Base-by-base conservation (phyloP, 129 eudicot species). In the Lactuca saligna region DNA sequence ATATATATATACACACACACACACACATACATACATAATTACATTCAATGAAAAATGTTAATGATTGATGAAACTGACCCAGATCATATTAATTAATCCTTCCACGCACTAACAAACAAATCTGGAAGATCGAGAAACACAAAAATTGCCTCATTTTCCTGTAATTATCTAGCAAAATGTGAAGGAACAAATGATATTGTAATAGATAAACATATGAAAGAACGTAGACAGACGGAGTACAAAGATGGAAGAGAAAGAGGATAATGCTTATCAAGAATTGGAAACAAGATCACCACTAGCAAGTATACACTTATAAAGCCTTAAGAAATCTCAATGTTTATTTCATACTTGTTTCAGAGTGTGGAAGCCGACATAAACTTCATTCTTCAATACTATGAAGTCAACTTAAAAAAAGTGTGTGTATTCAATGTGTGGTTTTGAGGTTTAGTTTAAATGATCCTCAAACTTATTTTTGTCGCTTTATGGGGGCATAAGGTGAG, bases 51-150 rank as follows among this genome's bases (percentile, higher is more conserved):
- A 42, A 16, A 25, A 4, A 44, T 10, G 14, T 56, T 46, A 39
- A 57, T 48, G 67, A 46, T 48, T 1, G 16, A 29, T 57, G 71
- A 74, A 66, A 74, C 79, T 56, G 57, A 75, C 79, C 73, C 54
- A 20, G 73, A 75, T 66, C 10, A 75, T 20, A 20, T 20, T 20
- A 58, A 34, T 32, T 48, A 56, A 65, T 15, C 57, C 75, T 59
- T 70, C 2, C 8, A 64, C 65, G 37, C 65, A 31, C 35, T 31
- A 57, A 71, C 39, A 61, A 60, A 50, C 39, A 74, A 50, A 60
- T 33, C 67, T 14, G 29, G 37, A 71, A 42, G 31, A 42, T 55
- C 56, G 53, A 73, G 41, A 72, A 63, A 54, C 73, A 68, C 29
- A 57, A 29, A 70, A 15, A 70, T 44, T 70, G 66, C 12, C 31